Percentiles rank a stretch among this genome's conserved stretches.
Evolutionary conservation across 139 green algal species (phyloP).

Genomic region (Chlorella sorokiniana): DNA sequence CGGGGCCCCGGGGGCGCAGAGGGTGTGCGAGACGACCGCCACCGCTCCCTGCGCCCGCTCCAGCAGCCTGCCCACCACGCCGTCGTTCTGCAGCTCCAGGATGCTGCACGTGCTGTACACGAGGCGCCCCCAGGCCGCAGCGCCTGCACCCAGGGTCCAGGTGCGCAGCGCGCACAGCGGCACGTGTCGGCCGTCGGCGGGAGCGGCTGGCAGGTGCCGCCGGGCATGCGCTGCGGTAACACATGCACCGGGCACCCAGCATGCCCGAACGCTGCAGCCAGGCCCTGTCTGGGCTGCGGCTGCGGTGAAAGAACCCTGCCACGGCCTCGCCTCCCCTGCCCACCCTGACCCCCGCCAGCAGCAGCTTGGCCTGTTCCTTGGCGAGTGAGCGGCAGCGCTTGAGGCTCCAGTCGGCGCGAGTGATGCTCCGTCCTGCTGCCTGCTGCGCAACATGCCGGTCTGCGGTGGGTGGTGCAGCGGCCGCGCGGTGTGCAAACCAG

Average conservation of each 20-base stretch:
- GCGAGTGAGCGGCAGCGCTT: slow-evolving; percentile 52
- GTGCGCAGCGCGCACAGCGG: too few relatives aligned
- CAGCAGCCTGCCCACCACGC: slow-evolving; percentile 54
- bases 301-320: not conserved
- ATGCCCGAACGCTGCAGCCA: too few relatives aligned
- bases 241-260: too few relatives aligned
- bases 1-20: not conserved
- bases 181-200: too few relatives aligned
- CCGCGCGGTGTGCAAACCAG: too few relatives aligned
- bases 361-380: slow-evolving; percentile 56
- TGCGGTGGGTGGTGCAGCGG: not conserved
- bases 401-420: slow-evolving; percentile 51
- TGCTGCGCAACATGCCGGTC: slow-evolving; percentile 18
- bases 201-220: too few relatives aligned
- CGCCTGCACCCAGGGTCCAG: too few relatives aligned
- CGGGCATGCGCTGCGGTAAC: too few relatives aligned
- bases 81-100: slow-evolving; percentile 61
- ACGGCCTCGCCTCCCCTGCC: slow-evolving; percentile 2
- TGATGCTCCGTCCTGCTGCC: not conserved
- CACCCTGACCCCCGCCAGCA: slow-evolving; percentile 36
- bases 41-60: not conserved
- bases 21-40: slow-evolving; percentile 21
- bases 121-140: slow-evolving; percentile 61
- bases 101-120: slow-evolving; percentile 78
- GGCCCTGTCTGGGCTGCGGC: too few relatives aligned